Conservation (phyloP, 352 stramenopile species). For the Phytophthora cryptogea region DNA sequence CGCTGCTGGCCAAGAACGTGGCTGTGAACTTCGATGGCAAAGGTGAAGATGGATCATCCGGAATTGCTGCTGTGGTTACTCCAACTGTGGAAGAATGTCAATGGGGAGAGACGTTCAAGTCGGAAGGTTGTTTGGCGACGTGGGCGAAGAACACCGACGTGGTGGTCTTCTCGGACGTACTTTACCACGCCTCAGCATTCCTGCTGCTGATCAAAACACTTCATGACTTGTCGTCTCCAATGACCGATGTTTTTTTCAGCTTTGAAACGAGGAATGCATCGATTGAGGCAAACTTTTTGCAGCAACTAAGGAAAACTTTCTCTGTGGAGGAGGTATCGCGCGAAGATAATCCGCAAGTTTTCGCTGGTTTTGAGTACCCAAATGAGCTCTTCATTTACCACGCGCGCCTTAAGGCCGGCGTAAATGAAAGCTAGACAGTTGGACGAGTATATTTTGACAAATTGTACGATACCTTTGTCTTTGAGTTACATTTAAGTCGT, state of each 20-base stretch:
- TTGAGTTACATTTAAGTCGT: not conserved
- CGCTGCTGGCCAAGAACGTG: constrained; percentile 54
- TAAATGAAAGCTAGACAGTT: constrained; percentile 11
- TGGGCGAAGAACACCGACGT: constrained; percentile 41
- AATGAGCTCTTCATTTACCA: constrained; percentile 53
- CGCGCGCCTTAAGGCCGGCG: constrained; percentile 27
- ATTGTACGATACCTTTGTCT: constrained; percentile 20
- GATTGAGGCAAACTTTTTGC: constrained; percentile 49
- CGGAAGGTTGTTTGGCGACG: constrained; percentile 17
- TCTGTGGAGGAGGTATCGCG: constrained; percentile 27
- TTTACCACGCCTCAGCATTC: constrained; percentile 49
- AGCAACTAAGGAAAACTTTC: constrained; percentile 34
- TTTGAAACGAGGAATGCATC: constrained; percentile 49
- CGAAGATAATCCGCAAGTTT: constrained; percentile 24
- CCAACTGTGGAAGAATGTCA: constrained; percentile 45
- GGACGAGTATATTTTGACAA: constrained; percentile 21
- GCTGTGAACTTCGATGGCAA: constrained; percentile 37
- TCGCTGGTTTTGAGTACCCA: constrained; percentile 41
- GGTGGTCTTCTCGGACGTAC: constrained; percentile 56
- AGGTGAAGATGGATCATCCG: not conserved
- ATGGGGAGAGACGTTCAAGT: constrained; percentile 39
- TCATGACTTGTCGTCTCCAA: constrained; percentile 23
- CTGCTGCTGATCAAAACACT: constrained; percentile 46
- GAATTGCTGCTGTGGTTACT: constrained; percentile 4
- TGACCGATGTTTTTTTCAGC: constrained; percentile 44